Evolutionary conservation across 2,329 filamentous ascomycete species (phyloP), one percentile per base, ranked within the genome.

Genomic region (Diplodia scrobiculata): DNA sequence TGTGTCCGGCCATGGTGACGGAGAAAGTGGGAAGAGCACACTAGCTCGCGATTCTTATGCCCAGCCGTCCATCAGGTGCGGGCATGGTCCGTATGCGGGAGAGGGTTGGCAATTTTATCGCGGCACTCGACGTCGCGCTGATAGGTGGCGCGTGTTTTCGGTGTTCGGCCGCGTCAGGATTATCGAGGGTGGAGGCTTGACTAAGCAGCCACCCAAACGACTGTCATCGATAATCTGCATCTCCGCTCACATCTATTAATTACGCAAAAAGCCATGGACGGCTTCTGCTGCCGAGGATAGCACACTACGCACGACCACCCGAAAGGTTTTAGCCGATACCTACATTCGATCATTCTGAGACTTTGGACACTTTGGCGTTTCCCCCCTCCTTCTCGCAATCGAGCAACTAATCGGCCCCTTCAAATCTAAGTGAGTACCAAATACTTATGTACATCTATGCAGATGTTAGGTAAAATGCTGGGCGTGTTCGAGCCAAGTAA

Each of bases 1-100:
- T 50, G 41, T 65, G 63, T 13, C 63, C 63, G 25, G 51, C 63
- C 63, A 65, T 65, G 38, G 41, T 58, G n/a, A 41, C 17, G 25
- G 29, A 50, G 38, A 14, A 53, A 4, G 2, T 10, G 27, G n/a
- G 7, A 36, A 36, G 34, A 51, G 58, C 32, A 27, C 58, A 17
- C 45, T 62, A 62, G 21, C 58, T 36, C 45, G 17, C 58, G 27
- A 47, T 48, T 17, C 17, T 13, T 47, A 13, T 36, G 45, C n/a
- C 38, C 21, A 50, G 41, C 48, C 45, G 58, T 36, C 58, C 58
- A 62, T 62, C 41, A 29, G 58, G 45, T 6, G 45, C 58, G n/a
- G 29, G 41, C 45, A 62, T 62, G 13, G 45, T 45, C 41, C 41
- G 7, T 17, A 34, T 62, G 58, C 41, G 58, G 58, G 25, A 29